These are phyloP conservation scores for Eucommia ulmoides DNA, from an alignment of 257 asterid species.

Conservation along the genomic window DNA sequence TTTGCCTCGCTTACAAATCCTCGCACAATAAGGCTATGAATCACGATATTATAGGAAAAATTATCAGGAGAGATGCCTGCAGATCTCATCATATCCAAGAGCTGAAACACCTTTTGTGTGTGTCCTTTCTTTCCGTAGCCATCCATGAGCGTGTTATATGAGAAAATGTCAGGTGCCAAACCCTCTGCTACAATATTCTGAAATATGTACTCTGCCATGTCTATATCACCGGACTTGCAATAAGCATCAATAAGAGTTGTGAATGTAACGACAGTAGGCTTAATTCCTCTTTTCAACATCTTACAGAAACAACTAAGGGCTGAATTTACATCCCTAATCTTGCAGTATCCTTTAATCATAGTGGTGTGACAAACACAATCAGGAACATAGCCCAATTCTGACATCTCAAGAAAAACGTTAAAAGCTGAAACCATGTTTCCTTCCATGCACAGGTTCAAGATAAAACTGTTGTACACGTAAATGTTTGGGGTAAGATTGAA, in stretches of 20 bases:
- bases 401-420: slow-evolving; percentile 11
- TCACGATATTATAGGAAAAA: slow-evolving; percentile 13
- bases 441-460: slow-evolving; percentile 10
- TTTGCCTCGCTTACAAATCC: slow-evolving; percentile 15
- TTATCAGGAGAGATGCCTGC: slow-evolving; percentile 15
- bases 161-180: slow-evolving; percentile 10
- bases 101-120: slow-evolving; percentile 15
- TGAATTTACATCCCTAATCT: slow-evolving; percentile 4
- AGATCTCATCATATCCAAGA: slow-evolving; percentile 14
- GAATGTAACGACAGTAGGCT: slow-evolving; percentile 10
- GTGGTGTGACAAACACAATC: slow-evolving; percentile 14
- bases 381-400: slow-evolving; percentile 9
- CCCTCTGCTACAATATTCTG: slow-evolving; percentile 13
- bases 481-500: slow-evolving; percentile 13
- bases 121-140: slow-evolving; percentile 17
- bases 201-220: slow-evolving; percentile 7
- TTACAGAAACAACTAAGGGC: slow-evolving; percentile 8
- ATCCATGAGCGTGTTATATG: slow-evolving; percentile 15
- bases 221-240: slow-evolving; percentile 13
- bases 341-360: slow-evolving; percentile 19
- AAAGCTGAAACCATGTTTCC: slow-evolving; percentile 15
- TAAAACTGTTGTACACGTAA: slow-evolving; percentile 14
- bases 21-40: slow-evolving; percentile 13
- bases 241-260: slow-evolving; percentile 12
- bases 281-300: slow-evolving; percentile 14